phyloP scores from a whole-genome alignment of 2,329 filamentous ascomycete genomes.

The Phyllosticta citribraziliensis region DNA sequence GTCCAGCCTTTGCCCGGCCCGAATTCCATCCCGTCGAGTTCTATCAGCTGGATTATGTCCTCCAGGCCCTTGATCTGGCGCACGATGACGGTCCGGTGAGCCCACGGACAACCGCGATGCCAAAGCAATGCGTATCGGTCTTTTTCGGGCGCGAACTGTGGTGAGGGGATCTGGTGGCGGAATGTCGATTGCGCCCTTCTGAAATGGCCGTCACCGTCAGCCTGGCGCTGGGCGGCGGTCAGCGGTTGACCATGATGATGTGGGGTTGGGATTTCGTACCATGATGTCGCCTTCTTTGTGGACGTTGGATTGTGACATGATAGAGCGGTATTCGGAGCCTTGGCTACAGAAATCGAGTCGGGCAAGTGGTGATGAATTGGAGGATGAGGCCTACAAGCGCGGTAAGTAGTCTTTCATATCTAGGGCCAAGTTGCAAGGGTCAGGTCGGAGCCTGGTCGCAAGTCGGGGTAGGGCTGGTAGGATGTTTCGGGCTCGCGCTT shows the following conservation, averaged over 20 bases:
- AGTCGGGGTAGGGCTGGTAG: background rate
- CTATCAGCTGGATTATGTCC: constrained; percentile 36
- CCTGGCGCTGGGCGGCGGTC: background rate
- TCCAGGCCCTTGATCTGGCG: constrained; percentile 40
- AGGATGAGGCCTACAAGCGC: too few species aligned
- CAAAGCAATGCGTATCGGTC: constrained; percentile 52
- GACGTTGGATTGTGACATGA: background rate
- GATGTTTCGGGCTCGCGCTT: background rate
- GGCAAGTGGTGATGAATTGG: too few species aligned
- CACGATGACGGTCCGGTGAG: constrained; percentile 40
- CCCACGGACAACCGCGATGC: constrained; percentile 53
- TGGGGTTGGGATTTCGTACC: background rate
- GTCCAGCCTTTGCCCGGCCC: constrained; percentile 21
- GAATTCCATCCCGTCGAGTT: constrained; percentile 21
- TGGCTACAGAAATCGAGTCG: background rate
- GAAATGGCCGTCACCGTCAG: constrained; percentile 46
- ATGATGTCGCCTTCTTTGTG: background rate
- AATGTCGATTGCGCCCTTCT: constrained; percentile 46
- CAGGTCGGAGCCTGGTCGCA: background rate
- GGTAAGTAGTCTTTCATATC: background rate
- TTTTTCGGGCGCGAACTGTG: constrained; percentile 46
- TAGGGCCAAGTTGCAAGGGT: background rate
- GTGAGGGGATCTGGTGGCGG: constrained; percentile 43
- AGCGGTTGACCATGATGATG: background rate
- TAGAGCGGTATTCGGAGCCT: too few species aligned